Base-by-base conservation (phyloP, 1,139 yeast genomes). In the Blastobotrys niveus region DNA sequence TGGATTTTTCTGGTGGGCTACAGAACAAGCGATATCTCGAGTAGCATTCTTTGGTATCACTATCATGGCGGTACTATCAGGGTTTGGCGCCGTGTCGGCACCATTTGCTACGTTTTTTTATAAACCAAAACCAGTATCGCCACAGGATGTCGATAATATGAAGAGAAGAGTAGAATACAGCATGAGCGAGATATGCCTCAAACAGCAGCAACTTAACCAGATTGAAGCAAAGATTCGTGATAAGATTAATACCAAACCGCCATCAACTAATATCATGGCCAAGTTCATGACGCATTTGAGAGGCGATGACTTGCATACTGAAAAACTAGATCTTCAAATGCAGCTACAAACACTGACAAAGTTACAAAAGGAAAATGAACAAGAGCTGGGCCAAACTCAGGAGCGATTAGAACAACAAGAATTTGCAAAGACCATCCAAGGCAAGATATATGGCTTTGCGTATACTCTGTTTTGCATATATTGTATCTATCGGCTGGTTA, bases 41-140 rank as follows among this genome's bases (percentile, higher is more conserved):
- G 66, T 84, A 3, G 80, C 85, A 2, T 72, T 84, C 42, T 72
- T 79, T 14, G 95, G 95, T 1, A 79, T 84, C 21, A 77, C 86
- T 1, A 66, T 80, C 32, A 80, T 83, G 73, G 87, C 89, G 0
- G 60, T 76, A 0, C 64, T 85, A 32, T 80, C 88, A 2, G 94
- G 93, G 0, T 68, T 84, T 36, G 91, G 91, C 1, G 80, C 88
- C 9, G 76, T 79, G 14, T 73, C 88, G n/a, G 80, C 87, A 0
- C 79, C 83, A 1, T 75, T 73, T 64, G 68, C 63, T 49, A 68
- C 50, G 40, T 67, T 62, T 52, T 31, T 68, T 39, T 52, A 61
- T 42, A 56, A 56, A 37, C 48, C 55, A 5, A 50, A 54, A 22
- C 54, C 50, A 1, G 62, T 64, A 14, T 54, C 63, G 2, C 62